A percentile compares a stretch with the other conserved stretches of the same genome.
These are phyloP conservation scores for Skeletonema marinoi DNA, from an alignment of 108 stramenopile species.

Conservation along the genomic window DNA sequence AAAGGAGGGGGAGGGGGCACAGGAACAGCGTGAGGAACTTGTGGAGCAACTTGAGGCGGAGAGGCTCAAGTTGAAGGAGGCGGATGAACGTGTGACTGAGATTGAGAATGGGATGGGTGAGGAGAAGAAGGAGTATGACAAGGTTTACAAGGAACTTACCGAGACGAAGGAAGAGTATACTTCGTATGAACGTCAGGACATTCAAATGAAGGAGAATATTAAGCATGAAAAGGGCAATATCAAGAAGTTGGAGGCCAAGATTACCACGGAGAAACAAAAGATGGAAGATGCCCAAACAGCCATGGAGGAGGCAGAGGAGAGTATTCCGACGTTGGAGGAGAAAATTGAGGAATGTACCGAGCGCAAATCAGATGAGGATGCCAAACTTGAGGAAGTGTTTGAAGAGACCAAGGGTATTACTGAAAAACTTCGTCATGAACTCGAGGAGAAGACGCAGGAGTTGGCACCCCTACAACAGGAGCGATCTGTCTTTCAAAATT, in stretches of 20 bases:
- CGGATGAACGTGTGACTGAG: slow-evolving; percentile 61
- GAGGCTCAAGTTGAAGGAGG: slow-evolving; percentile 43
- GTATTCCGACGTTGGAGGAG: slow-evolving; percentile 72
- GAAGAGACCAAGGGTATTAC: slow-evolving; percentile 81
- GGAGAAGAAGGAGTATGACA: slow-evolving; percentile 69
- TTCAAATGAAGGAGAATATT: slow-evolving; percentile 91
- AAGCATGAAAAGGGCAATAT: slow-evolving; percentile 79
- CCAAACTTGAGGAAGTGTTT: slow-evolving; percentile 76
- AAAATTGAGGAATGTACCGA: slow-evolving; percentile 52
- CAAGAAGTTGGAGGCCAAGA: slow-evolving; percentile 80
- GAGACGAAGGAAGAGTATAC: slow-evolving; percentile 87
- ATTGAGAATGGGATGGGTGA: slow-evolving; percentile 64
- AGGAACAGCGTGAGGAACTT: slow-evolving; percentile 50
- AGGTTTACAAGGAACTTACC: slow-evolving; percentile 57
- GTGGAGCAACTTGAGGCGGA: slow-evolving; percentile 51
- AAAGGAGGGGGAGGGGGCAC: slow-evolving; percentile 44
- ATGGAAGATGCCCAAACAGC: slow-evolving; percentile 47
- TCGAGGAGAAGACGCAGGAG: slow-evolving; percentile 88
- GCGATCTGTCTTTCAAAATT: slow-evolving; percentile 69
- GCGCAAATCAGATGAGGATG: slow-evolving; percentile 65
- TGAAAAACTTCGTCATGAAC: slow-evolving; percentile 75
- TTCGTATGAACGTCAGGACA: slow-evolving; percentile 90
- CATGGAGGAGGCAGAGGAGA: slow-evolving; percentile 57
- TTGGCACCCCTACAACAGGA: slow-evolving; percentile 87
- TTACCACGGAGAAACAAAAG: slow-evolving; percentile 72